phyloP scores from a whole-genome alignment of 768 basidiomycete species.

The Boletellus ananiceps region DNA sequence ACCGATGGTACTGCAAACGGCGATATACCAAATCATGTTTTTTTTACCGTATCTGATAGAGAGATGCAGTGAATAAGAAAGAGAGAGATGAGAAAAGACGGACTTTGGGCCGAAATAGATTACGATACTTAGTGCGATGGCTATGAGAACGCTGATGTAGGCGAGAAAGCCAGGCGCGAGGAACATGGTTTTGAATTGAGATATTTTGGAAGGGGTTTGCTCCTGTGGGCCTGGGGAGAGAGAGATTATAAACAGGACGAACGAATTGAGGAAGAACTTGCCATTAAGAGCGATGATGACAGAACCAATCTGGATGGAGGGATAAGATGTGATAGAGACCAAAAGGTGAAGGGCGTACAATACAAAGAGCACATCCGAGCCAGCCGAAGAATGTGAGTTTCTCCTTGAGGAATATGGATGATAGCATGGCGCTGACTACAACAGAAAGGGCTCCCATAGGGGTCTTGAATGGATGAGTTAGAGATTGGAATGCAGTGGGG shows the following conservation, averaged over 20 bases:
- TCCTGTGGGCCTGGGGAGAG: constrained; percentile 59
- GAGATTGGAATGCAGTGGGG: background rate
- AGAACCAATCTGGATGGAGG: constrained; percentile 59
- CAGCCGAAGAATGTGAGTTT: constrained; percentile 94
- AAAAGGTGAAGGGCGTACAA: constrained; percentile 49
- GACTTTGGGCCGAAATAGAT: constrained; percentile 80
- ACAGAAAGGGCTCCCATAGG: constrained; percentile 96
- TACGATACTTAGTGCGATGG: constrained; percentile 62
- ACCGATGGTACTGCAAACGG: constrained; percentile 94
- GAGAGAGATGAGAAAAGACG: constrained; percentile 16
- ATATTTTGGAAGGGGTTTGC: constrained; percentile 62
- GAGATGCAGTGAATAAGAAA: constrained; percentile 1
- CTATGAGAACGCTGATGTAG: constrained; percentile 61
- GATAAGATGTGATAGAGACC: background rate
- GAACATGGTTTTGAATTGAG: constrained; percentile 73
- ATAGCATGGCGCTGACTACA: constrained; percentile 89
- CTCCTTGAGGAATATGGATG: constrained; percentile 91
- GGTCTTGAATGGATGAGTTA: constrained; percentile 45
- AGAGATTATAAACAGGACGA: constrained; percentile 1
- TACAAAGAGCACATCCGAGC: constrained; percentile 89
- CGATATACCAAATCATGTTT: constrained; percentile 94
- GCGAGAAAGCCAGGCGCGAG: constrained; percentile 78
- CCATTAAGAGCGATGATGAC: constrained; percentile 90
- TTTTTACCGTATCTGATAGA: constrained; percentile 73
- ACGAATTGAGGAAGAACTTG: constrained; percentile 16